These are phyloP conservation scores for Hansenula sp. DNA, from an alignment of 1,139 yeast species.

Conservation along the genomic window DNA sequence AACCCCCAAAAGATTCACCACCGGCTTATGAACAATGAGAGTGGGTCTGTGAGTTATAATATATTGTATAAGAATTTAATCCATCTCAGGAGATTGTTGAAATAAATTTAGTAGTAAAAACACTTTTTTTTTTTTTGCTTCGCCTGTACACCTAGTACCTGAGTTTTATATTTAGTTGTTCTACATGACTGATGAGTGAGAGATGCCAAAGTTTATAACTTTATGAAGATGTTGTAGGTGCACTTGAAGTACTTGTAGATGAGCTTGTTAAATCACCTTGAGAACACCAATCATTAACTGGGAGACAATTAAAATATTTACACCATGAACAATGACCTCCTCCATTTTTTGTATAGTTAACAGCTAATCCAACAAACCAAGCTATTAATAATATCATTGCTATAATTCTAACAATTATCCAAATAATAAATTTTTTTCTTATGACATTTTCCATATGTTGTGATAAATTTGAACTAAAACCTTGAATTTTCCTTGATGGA, in stretches of 20 bases:
- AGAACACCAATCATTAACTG: conserved; percentile 73
- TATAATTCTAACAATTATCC: conserved; percentile 47
- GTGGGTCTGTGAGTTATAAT: no score
- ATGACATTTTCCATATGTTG: conserved; percentile 7
- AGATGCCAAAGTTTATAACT: neutral
- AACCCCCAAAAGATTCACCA: no score
- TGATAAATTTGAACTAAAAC: neutral
- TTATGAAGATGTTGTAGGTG: neutral
- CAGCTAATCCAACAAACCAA: conserved; percentile 45
- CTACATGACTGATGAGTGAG: no score
- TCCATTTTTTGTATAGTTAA: conserved; percentile 44
- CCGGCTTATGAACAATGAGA: no score
- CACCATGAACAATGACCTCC: conserved; percentile 62
- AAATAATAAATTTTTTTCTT: conserved; percentile 33
- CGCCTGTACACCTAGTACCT: no score
- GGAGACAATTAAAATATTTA: conserved; percentile 66
- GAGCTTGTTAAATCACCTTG: conserved; percentile 38
- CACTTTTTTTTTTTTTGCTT: no score
- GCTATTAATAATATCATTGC: conserved; percentile 44
- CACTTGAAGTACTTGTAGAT: neutral
- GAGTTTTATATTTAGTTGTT: no score
- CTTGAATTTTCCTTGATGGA: neutral
- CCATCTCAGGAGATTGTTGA: no score
- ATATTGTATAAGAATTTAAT: no score
- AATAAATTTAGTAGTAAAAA: no score